Percentiles rank a stretch among this genome's conserved stretches.
phyloP scores from a whole-genome alignment of 768 basidiomycete genomes.

The Amanita phalloides region DNA sequence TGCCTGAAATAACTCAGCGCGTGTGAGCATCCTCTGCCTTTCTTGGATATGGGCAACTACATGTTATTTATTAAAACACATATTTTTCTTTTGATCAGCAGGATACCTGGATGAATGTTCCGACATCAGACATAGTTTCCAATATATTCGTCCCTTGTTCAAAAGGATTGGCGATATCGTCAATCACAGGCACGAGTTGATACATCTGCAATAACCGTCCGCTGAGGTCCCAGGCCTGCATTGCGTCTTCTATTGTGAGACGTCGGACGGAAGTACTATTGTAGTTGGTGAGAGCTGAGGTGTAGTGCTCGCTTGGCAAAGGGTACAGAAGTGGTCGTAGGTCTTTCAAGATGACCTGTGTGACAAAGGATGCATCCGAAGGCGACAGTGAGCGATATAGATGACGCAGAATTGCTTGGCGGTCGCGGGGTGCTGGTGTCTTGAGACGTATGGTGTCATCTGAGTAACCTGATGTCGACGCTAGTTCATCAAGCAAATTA shows the following conservation, averaged over 20 bases:
- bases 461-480: conserved; percentile 54
- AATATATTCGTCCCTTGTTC: conserved; percentile 20
- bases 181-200: conserved; percentile 43
- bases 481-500: conserved; percentile 62
- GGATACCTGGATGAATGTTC: conserved; percentile 14
- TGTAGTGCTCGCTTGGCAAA: conserved; percentile 38
- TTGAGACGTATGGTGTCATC: conserved; percentile 30
- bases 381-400: conserved; percentile 56
- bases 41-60: conserved; percentile 79
- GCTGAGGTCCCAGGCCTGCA: conserved; percentile 63
- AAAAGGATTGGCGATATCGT: conserved; percentile 39
- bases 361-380: conserved; percentile 54
- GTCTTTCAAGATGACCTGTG: conserved; percentile 86
- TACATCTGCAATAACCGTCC: conserved; percentile 43
- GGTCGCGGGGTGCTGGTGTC: conserved; percentile 18
- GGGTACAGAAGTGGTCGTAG: conserved; percentile 73
- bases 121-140: conserved; percentile 33
- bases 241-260: conserved; percentile 52
- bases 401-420: conserved; percentile 32
- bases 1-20: conserved; percentile 35
- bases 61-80: not conserved
- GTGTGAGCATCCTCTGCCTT: conserved; percentile 52
- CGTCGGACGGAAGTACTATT: conserved; percentile 44
- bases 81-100: not conserved
- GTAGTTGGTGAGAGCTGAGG: conserved; percentile 39